Evolutionary conservation across 306 rosid species (phyloP).

Genomic region (Cucumis melo): DNA sequence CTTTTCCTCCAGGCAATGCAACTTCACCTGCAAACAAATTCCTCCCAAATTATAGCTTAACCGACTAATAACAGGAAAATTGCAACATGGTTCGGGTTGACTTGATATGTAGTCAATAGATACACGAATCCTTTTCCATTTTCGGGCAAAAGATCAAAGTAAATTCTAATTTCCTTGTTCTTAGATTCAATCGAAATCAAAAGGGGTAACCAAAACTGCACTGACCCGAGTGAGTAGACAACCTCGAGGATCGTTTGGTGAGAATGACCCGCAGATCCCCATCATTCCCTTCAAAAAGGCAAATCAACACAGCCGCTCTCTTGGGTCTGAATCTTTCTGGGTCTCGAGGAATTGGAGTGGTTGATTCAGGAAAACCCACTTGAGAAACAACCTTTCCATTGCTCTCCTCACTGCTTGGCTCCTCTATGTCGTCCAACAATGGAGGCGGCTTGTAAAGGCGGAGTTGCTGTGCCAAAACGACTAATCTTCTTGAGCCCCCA

Average conservation of each 20-base stretch:
- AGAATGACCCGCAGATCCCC: slow-evolving; percentile 86
- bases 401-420: slow-evolving; percentile 37
- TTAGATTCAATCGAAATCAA: background rate
- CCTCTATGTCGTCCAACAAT: slow-evolving; percentile 41
- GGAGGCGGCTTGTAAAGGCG: slow-evolving; percentile 69
- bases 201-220: background rate
- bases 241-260: slow-evolving; percentile 61
- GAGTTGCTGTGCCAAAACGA: slow-evolving; percentile 61
- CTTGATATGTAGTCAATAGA: too few species aligned
- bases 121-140: background rate
- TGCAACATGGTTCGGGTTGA: too few species aligned
- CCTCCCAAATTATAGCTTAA: background rate
- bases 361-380: slow-evolving; percentile 72
- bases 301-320: slow-evolving; percentile 83
- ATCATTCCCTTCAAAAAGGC: slow-evolving; percentile 69
- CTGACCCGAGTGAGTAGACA: slow-evolving; percentile 82
- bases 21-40: slow-evolving; percentile 57
- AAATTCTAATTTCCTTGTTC: background rate
- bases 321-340: slow-evolving; percentile 45
- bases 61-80: background rate
- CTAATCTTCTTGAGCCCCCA: slow-evolving; percentile 34
- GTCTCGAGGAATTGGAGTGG: slow-evolving; percentile 33
- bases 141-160: background rate
- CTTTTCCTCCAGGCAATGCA: slow-evolving; percentile 93
- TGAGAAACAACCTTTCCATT: slow-evolving; percentile 63